phyloP scores from a whole-genome alignment of 208 protist genomes.

The Phytomonas francai region DNA sequence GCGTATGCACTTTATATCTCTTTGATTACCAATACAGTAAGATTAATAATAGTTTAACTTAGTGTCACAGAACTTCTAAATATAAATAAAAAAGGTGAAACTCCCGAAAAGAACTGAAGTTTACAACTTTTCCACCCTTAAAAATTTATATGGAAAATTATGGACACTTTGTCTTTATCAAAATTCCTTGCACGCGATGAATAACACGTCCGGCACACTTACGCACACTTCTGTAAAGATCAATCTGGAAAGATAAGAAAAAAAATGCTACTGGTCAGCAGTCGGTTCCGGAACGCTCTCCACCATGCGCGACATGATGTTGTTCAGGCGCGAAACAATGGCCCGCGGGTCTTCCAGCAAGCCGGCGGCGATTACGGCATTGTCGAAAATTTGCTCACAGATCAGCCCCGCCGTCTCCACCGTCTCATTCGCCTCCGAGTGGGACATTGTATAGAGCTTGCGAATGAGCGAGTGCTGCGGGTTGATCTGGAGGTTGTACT shows the following conservation, averaged over 20 bases:
- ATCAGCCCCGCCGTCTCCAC: conserved; percentile 82
- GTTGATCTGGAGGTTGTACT: conserved; percentile 93
- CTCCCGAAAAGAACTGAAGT: neutral
- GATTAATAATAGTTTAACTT: conserved; percentile 5
- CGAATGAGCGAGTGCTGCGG: conserved; percentile 85
- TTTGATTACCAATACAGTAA: neutral
- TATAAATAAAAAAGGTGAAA: neutral
- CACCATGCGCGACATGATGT: conserved; percentile 89
- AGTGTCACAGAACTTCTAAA: neutral
- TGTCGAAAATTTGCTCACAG: conserved; percentile 91
- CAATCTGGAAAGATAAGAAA: neutral
- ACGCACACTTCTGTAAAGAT: neutral
- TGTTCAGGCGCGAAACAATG: conserved; percentile 86
- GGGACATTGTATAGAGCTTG: conserved; percentile 87
- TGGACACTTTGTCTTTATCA: neutral
- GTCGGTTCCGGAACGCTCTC: conserved; percentile 79
- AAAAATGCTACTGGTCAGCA: conserved; percentile 55
- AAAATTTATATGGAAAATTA: neutral
- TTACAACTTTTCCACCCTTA: neutral
- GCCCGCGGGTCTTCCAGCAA: conserved; percentile 89
- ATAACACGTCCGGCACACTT: neutral
- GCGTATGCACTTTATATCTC: neutral
- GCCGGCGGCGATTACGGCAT: conserved; percentile 88
- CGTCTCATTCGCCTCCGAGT: conserved; percentile 54
- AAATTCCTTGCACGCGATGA: neutral